Percentiles rank a stretch among this genome's conserved stretches.
phyloP scores from a whole-genome alignment of 306 rosid genomes.

The Quercus mongolica region DNA sequence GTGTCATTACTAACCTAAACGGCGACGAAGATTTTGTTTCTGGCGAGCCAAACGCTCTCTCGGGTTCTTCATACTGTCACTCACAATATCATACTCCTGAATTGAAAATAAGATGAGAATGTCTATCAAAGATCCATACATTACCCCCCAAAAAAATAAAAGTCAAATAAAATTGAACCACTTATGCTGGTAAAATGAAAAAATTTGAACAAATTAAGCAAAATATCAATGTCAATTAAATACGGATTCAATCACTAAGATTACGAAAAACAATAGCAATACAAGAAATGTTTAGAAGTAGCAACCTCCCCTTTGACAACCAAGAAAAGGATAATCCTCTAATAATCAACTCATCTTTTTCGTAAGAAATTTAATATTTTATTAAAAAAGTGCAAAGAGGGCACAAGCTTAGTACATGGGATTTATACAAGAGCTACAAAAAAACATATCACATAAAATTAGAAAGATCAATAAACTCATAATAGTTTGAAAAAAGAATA shows the following conservation, averaged over 20 bases:
- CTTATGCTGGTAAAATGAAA: background rate
- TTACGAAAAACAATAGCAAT: background rate
- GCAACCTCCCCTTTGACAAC: background rate
- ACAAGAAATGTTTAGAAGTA: background rate
- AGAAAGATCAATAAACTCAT: no score
- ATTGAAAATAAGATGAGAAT: conserved; percentile 19
- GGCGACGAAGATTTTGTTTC: conserved; percentile 87
- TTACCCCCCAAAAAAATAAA: background rate
- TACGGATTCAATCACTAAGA: background rate
- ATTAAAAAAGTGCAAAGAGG: no score
- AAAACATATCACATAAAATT: no score
- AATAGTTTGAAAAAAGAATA: no score
- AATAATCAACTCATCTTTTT: no score
- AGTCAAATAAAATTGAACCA: background rate
- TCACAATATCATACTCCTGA: conserved; percentile 86
- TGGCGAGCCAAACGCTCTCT: conserved; percentile 93
- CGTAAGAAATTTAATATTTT: no score
- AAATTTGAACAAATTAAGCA: background rate
- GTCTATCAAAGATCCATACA: background rate
- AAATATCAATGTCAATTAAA: background rate
- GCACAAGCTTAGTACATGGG: no score
- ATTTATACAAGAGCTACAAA: no score
- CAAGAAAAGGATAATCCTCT: no score
- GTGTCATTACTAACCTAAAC: conserved; percentile 54
- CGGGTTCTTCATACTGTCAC: conserved; percentile 69